Conservation (phyloP, 2,329 filamentous ascomycete genomes). For the Paracoccidioides brasiliensis region DNA sequence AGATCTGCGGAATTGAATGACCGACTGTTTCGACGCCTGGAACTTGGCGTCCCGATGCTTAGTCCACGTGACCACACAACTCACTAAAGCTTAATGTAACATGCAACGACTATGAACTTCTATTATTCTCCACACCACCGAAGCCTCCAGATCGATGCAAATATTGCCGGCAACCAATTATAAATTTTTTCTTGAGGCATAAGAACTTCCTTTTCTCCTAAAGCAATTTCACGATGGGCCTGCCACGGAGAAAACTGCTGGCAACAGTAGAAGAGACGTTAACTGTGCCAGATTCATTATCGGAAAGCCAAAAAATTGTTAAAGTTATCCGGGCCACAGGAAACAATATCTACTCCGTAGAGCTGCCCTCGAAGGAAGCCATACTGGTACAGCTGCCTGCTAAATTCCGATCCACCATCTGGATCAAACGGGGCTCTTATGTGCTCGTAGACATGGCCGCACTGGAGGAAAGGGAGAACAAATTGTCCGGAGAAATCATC, state of each 20-base stretch:
- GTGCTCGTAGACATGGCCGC: constrained; percentile 65
- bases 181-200: neutral
- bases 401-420: constrained; percentile 81
- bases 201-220: neutral
- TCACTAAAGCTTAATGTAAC: neutral
- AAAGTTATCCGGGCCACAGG: constrained; percentile 71
- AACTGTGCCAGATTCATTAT: constrained; percentile 43
- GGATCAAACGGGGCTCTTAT: constrained; percentile 80
- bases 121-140: neutral
- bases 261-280: constrained; percentile 64
- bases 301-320: constrained; percentile 50
- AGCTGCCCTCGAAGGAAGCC: constrained; percentile 51
- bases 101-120: neutral
- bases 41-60: neutral
- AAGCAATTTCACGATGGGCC: constrained; percentile 42
- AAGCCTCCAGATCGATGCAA: neutral
- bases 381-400: constrained; percentile 70
- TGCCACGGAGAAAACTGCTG: constrained; percentile 62
- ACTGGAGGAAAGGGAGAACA: constrained; percentile 56
- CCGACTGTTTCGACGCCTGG: no score
- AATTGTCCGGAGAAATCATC: constrained; percentile 75
- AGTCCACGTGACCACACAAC: neutral
- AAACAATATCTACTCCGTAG: constrained; percentile 76
- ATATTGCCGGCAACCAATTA: neutral
- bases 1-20: no score